Base-by-base conservation (phyloP, 2,329 filamentous ascomycete species). In the Didymella pomorum region DNA sequence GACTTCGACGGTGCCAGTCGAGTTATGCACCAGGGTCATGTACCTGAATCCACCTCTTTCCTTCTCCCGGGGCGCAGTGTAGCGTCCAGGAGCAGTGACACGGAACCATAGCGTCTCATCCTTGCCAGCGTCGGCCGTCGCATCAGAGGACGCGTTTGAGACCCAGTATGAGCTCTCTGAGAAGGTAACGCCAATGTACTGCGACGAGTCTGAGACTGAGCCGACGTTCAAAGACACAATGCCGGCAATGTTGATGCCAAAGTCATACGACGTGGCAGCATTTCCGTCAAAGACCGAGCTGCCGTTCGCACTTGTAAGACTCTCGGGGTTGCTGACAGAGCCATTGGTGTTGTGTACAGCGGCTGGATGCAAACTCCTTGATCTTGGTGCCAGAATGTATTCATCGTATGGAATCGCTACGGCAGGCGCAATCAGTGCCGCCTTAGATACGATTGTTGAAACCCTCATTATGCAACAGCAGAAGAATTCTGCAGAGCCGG, bases 21-120 rank as follows among this genome's bases (percentile, higher is more conserved):
- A 74, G 55, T 82, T 81, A 52, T 79, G 76, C 5, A 78, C 71
- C 6, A 83, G 45, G 1, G 74, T 82, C 63, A 83, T 67, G 50
- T 83, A 83, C 33, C 80, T 70, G 51, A 83, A 83, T 0, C 64
- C 80, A 25, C 81, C 81, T 25, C 81, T 73, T 26, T 78, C 71
- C 55, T 82, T 77, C 28, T 79, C 68, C 35, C 71, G 68, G 0
- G 76, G 76, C 0, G 79, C 79, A 0, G 77, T 77, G 53, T 83
- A 82, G 2, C 58, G 64, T 0, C 81, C 80, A 4, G 74, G 60
- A 1, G 71, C 72, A 5, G 76, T 74, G 2, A 77, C 64, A 8
- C 76, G 68, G 52, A 84, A 82, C 81, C 81, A 85, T 0, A 85
- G 71, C 0, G 78, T 76, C 48, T 80, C 77, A 46, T 85, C 83